Conservation (phyloP, 2,329 filamentous ascomycete genomes). For the Colletotrichum noveboracense region DNA sequence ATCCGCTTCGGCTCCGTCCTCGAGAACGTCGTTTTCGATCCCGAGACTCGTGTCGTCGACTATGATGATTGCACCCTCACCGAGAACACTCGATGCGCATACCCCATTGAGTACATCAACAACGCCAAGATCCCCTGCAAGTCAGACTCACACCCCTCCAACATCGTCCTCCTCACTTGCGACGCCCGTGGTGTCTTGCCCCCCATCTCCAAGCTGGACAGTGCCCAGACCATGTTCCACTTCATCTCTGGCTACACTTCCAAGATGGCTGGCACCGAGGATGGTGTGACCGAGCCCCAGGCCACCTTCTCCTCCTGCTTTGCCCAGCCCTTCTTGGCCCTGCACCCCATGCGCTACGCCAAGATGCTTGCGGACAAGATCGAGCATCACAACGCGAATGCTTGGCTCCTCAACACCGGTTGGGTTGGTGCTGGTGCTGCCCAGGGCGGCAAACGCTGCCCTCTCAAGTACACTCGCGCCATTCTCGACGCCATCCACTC, state of each 20-base stretch:
- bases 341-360: slow-evolving; percentile 99
- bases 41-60: slow-evolving; percentile 85
- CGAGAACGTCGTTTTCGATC: slow-evolving; percentile 98
- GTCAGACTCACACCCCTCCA: slow-evolving; percentile 84
- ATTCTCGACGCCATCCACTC: slow-evolving; percentile 98
- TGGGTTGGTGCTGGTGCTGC: slow-evolving; percentile 93
- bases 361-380: slow-evolving; percentile 99
- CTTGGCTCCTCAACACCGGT: slow-evolving; percentile 98
- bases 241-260: slow-evolving; percentile 99
- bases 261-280: slow-evolving; percentile 99
- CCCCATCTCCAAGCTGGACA: slow-evolving; percentile 95
- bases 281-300: slow-evolving; percentile 95
- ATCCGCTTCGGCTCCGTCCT: slow-evolving; percentile 97
- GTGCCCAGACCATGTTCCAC: slow-evolving; percentile 99
- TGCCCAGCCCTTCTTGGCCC: slow-evolving; percentile 96
- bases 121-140: slow-evolving; percentile 99
- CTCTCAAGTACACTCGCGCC: slow-evolving; percentile 97
- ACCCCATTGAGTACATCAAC: slow-evolving; percentile 98
- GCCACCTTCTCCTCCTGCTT: slow-evolving; percentile 99
- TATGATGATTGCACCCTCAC: slow-evolving; percentile 95
- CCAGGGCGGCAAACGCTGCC: slow-evolving; percentile 95
- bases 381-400: slow-evolving; percentile 90
- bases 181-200: slow-evolving; percentile 97
- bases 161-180: slow-evolving; percentile 97
- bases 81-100: slow-evolving; percentile 97